These are phyloP conservation scores for Xerocomellus intermedius DNA, from an alignment of 768 basidiomycete species.

Conservation along the genomic window DNA sequence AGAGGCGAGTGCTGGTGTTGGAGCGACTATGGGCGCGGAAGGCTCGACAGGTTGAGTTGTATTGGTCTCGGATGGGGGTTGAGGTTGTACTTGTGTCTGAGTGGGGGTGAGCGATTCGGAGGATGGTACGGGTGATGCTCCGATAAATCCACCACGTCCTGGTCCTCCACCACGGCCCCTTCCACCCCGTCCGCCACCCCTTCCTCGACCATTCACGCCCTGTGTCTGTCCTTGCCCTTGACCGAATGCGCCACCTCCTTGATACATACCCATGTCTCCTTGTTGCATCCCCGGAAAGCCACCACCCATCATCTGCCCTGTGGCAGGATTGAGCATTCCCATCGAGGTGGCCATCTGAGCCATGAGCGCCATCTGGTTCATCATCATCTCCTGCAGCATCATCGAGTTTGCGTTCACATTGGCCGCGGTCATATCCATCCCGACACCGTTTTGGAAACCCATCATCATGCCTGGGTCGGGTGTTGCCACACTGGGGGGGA, in stretches of 20 bases:
- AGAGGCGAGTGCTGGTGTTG: slow-evolving; percentile 29
- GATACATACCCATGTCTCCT: slow-evolving; percentile 48
- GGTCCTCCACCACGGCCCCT: slow-evolving; percentile 44
- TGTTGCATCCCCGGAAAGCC: slow-evolving; percentile 62
- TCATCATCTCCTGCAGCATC: slow-evolving; percentile 85
- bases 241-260: slow-evolving; percentile 28
- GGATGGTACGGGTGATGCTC: slow-evolving; percentile 22
- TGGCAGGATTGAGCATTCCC: slow-evolving; percentile 66
- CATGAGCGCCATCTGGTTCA: slow-evolving; percentile 92
- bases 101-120: slow-evolving; percentile 18
- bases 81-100: slow-evolving; percentile 22
- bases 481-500: slow-evolving; percentile 32
- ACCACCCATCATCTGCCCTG: slow-evolving; percentile 54
- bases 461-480: slow-evolving; percentile 45
- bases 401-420: slow-evolving; percentile 65
- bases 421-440: slow-evolving; percentile 41
- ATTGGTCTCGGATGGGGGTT: slow-evolving; percentile 14
- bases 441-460: slow-evolving; percentile 44
- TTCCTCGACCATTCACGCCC: slow-evolving; percentile 38
- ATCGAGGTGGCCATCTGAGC: slow-evolving; percentile 85
- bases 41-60: slow-evolving; percentile 7
- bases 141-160: slow-evolving; percentile 42
- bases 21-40: slow-evolving; percentile 23
- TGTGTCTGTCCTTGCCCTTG: slow-evolving; percentile 20
- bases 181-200: slow-evolving; percentile 46